Evolutionary conservation across 1,284 basidiomycete species (phyloP), one percentile per base, ranked within the genome.

Genomic region (Singerocomus rubriflavus): DNA sequence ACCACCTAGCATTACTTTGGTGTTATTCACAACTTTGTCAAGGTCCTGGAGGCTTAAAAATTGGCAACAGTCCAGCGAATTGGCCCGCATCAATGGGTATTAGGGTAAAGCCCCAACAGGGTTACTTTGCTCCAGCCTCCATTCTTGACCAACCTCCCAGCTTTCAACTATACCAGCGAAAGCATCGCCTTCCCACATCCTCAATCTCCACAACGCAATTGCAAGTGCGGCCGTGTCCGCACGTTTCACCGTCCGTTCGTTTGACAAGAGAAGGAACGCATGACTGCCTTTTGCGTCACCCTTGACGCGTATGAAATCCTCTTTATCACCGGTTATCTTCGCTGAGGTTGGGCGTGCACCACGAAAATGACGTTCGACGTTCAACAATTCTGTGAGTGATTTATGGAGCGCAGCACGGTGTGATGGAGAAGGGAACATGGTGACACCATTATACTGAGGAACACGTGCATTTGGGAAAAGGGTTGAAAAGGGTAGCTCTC

Each of bases 191-290:
- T 88, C 83, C 76, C 84, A 91, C 78, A 90, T 81, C 51, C 82
- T 73, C 41, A 89, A 52, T 53, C 88, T 78, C 88, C 88, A 91
- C 17, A 91, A 60, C 1, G 88, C 85, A 43, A 85, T 77, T 0
- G 82, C 83, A 11, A 85, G 68, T 6, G 81, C 75, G 3, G 77
- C 80, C 5, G 77, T 71, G 59, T 91, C 88, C 0, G 75, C 82
- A 37, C 80, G 71, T 46, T 65, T 63, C 12, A 77, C 58, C 0
- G 77, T 80, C 16, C 71, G 61, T 26, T 66, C 70, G 51, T 79
- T 74, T 7, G 85, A 81, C 50, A 66, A 72, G 11, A 91, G 58
- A n/a, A 88, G 58, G 59, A 85, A 87, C 2, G 85, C 87, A 61
- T 88, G 83, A 53, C 85, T 88, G 1, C 69, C 70, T 57, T 80